Base-by-base conservation (phyloP, 768 basidiomycete species). In the Sarcodon aspratus region DNA sequence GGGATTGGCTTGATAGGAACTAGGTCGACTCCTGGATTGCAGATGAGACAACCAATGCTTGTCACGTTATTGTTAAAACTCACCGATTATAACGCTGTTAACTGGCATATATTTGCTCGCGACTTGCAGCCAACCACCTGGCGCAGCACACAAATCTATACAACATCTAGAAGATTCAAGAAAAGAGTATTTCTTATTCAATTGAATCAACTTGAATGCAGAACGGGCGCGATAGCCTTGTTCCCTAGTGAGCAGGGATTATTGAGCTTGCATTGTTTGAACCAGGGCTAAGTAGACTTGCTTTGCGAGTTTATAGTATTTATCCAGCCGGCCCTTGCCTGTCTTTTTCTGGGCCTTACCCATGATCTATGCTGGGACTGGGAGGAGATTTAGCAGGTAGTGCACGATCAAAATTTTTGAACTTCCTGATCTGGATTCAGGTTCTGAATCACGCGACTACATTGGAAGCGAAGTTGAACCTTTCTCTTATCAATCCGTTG, bases 201-300 rank as follows among this genome's bases (percentile, higher is more conserved):
- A 71, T 66, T 99, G 96, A 50, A 99, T 92, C 51, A 99, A 78
- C 68, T 99, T 99, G 82, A 95, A 95, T 2, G 96, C 96, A 12
- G 96, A 99, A 74, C 96, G 96, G 57, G 96, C 96, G 54, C 96
- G 88, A 64, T 94, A 99, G 52, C 96, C 96, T 72, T 99, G 96
- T 71, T 98, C 95, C 67, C 94, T 98, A 34, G 31, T 50, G 11
- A 45, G 35, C 7, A 48, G 2, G 32, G 4, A 11, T 46, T 52
- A 44, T 27, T 37, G 36, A 13, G 12, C n/a, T 1, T 47, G 17
- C 35, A 45, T 43, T 50, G 46, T 52, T 33, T 50, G 52, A 27
- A 54, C 17, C 18, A 40, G 21, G 51, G 36, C 31, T 31, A 33
- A 10, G 53, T 36, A 45, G 35, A 48, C 51, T 17, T 59, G 90